Evolutionary conservation across 2,329 filamentous ascomycete genomes (phyloP).

Genomic region (Coniella lustricola): DNA sequence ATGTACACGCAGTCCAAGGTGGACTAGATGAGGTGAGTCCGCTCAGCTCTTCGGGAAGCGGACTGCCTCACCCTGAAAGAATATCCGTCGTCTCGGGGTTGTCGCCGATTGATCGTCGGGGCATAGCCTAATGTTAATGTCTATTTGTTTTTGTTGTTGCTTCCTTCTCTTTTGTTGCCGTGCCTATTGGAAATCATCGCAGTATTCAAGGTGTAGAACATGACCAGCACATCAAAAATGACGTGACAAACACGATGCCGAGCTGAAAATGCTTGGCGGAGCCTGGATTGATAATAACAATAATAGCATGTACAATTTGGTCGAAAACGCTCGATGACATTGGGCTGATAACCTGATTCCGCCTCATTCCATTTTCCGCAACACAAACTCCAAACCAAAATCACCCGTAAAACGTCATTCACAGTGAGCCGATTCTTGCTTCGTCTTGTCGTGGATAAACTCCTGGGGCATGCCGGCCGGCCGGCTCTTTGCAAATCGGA

Average conservation of each 20-base stretch:
- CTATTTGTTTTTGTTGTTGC: not conserved
- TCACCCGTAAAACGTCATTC: not conserved
- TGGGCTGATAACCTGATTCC: not conserved
- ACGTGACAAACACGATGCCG: no score
- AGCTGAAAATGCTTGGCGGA: no score
- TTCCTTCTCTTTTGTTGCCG: no score
- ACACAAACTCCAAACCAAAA: not conserved
- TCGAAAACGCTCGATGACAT: no score
- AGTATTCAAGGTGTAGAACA: no score
- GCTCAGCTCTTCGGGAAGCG: slow-evolving; percentile 13
- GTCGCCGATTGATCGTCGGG: not conserved
- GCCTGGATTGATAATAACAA: no score
- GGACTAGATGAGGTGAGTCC: slow-evolving; percentile 12
- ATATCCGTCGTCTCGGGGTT: slow-evolving; percentile 11
- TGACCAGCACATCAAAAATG: no score
- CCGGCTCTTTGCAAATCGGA: slow-evolving; percentile 30
- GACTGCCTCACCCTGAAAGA: slow-evolving; percentile 1
- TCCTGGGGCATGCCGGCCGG: slow-evolving; percentile 18
- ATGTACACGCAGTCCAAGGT: not conserved
- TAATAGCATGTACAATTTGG: no score
- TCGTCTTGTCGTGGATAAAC: slow-evolving; percentile 13
- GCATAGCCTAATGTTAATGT: not conserved
- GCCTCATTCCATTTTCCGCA: not conserved
- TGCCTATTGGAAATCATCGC: no score
- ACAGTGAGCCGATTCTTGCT: slow-evolving; percentile 3